phyloP scores from a whole-genome alignment of 2,329 filamentous ascomycete genomes.

The Phialocephala subalpina region DNA sequence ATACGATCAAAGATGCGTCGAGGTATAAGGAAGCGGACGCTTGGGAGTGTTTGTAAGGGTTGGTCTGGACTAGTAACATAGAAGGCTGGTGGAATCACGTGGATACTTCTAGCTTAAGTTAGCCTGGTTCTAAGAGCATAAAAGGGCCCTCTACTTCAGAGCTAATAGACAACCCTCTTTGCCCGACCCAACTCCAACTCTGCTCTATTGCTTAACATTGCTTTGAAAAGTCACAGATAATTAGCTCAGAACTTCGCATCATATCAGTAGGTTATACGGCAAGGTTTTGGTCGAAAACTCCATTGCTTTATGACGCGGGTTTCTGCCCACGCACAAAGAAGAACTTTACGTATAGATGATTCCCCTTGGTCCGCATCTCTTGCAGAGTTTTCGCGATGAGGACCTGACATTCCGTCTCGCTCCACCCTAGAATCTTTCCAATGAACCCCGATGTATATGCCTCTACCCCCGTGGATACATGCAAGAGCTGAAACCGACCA shows the following conservation, averaged over 20 bases:
- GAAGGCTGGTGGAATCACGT: no score
- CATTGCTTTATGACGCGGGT: no score
- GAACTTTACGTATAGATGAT: background rate
- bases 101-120: no score
- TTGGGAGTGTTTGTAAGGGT: background rate
- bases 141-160: no score
- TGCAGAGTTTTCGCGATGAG: background rate
- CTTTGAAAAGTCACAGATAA: no score
- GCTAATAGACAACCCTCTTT: no score
- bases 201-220: no score
- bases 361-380: background rate
- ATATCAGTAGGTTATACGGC: no score
- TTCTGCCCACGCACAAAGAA: background rate
- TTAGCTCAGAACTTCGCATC: no score
- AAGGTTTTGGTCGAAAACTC: no score
- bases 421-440: background rate
- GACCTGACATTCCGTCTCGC: background rate
- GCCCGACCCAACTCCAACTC: no score
- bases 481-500: background rate
- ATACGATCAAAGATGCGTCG: background rate
- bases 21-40: background rate
- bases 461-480: background rate
- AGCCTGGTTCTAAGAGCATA: no score
- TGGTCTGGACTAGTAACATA: background rate
- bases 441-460: background rate